phyloP scores from a whole-genome alignment of 2,329 filamentous ascomycete genomes.

The Apiospora hydei region DNA sequence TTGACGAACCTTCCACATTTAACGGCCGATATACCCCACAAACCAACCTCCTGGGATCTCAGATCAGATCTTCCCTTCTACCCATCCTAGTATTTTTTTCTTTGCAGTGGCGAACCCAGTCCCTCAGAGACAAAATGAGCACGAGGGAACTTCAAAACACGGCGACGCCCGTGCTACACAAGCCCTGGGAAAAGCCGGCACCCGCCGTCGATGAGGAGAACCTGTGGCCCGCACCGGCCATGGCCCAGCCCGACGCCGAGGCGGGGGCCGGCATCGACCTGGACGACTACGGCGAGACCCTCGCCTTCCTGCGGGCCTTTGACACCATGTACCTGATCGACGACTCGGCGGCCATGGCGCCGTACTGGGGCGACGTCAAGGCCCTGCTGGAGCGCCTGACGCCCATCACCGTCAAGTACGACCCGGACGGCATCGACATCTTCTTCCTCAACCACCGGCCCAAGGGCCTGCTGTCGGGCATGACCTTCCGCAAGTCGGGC shows the following conservation, averaged over 20 bases:
- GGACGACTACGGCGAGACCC: conserved; percentile 77
- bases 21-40: background rate
- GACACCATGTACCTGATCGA: conserved; percentile 93
- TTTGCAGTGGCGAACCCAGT: background rate
- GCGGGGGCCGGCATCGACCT: conserved; percentile 64
- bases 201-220: conserved; percentile 54
- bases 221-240: conserved; percentile 42
- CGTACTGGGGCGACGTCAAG: conserved; percentile 82
- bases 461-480: conserved; percentile 51
- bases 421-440: conserved; percentile 86
- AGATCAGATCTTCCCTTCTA: background rate
- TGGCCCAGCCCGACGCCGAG: conserved; percentile 43
- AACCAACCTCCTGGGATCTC: background rate
- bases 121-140: background rate
- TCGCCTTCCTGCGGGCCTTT: conserved; percentile 79
- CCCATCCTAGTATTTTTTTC: no score
- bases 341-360: conserved; percentile 86
- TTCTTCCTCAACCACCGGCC: conserved; percentile 81
- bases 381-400: conserved; percentile 72
- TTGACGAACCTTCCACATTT: background rate
- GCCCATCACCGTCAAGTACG: conserved; percentile 81
- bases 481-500: conserved; percentile 51
- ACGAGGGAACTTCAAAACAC: conserved; percentile 6
- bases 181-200: conserved; percentile 51
- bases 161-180: conserved; percentile 53